phyloP scores from a whole-genome alignment of 306 rosid genomes.

The Acacia confusa region DNA sequence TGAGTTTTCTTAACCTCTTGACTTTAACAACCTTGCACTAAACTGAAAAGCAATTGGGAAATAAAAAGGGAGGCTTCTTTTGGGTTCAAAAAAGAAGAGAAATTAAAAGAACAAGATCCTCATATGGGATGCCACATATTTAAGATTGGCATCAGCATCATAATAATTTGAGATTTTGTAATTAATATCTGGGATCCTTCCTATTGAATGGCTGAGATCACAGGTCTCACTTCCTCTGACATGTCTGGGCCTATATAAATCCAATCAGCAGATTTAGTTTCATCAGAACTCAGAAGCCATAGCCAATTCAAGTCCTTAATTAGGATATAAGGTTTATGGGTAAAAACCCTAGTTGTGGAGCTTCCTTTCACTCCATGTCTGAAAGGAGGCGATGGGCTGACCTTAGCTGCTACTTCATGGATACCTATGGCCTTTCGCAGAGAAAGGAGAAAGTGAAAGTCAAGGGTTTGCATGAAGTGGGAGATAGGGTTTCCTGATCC shows the following conservation, averaged over 20 bases:
- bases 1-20: too few species aligned
- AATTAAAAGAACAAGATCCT: background rate
- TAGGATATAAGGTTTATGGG: background rate
- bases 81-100: background rate
- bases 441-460: background rate
- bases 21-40: too few species aligned
- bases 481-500: constrained; percentile 3
- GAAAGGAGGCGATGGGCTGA: background rate
- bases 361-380: background rate
- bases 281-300: background rate
- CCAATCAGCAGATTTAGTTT: background rate
- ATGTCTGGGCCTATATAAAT: constrained; percentile 10
- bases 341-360: background rate
- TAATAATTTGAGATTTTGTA: background rate
- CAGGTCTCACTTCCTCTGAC: background rate
- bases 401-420: constrained; percentile 2
- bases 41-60: background rate
- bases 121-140: background rate
- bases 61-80: background rate
- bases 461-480: constrained; percentile 12
- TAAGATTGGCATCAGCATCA: background rate
- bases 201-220: background rate
- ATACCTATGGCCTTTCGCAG: constrained; percentile 1
- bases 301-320: background rate
- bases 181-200: background rate